phyloP scores from a whole-genome alignment of 2,329 filamentous ascomycete genomes.

The Ophiostoma tasmaniense region DNA sequence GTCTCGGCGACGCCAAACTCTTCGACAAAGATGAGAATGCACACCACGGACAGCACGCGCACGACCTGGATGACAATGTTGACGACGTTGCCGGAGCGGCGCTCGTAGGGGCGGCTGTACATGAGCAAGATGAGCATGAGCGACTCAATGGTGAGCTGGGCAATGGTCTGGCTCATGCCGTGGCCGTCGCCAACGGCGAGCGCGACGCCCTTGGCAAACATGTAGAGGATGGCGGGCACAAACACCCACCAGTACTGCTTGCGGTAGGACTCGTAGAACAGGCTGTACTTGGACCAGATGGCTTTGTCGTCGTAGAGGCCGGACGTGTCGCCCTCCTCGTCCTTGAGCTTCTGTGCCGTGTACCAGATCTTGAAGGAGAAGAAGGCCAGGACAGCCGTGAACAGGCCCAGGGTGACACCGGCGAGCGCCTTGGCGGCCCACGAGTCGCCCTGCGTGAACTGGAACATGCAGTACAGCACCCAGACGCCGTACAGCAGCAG shows the following conservation, averaged over 20 bases:
- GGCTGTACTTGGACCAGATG: conserved; percentile 88
- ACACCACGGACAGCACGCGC: conserved; percentile 77
- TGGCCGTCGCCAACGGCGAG: conserved; percentile 80
- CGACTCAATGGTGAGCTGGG: conserved; percentile 72
- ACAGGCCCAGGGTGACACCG: conserved; percentile 68
- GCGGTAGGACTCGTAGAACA: conserved; percentile 96
- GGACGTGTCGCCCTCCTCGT: conserved; percentile 61
- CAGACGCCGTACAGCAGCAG: conserved; percentile 88
- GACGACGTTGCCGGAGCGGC: conserved; percentile 82
- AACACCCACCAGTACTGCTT: conserved; percentile 97
- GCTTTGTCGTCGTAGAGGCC: conserved; percentile 81
- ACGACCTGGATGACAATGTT: conserved; percentile 88
- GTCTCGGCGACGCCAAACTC: conserved; percentile 84
- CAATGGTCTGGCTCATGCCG: conserved; percentile 70
- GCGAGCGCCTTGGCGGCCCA: conserved; percentile 86
- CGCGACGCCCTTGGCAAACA: conserved; percentile 79
- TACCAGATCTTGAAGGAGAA: conserved; percentile 79
- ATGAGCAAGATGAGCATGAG: conserved; percentile 70
- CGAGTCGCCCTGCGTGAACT: conserved; percentile 88
- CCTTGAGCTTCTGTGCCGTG: conserved; percentile 65
- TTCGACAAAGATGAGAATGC: conserved; percentile 88
- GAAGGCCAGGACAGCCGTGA: conserved; percentile 72
- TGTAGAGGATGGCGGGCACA: conserved; percentile 79
- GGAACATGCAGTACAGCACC: conserved; percentile 92
- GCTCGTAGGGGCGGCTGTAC: conserved; percentile 79